Conservation (phyloP, 805 yeast species). For the Lipomyces anomalus region DNA sequence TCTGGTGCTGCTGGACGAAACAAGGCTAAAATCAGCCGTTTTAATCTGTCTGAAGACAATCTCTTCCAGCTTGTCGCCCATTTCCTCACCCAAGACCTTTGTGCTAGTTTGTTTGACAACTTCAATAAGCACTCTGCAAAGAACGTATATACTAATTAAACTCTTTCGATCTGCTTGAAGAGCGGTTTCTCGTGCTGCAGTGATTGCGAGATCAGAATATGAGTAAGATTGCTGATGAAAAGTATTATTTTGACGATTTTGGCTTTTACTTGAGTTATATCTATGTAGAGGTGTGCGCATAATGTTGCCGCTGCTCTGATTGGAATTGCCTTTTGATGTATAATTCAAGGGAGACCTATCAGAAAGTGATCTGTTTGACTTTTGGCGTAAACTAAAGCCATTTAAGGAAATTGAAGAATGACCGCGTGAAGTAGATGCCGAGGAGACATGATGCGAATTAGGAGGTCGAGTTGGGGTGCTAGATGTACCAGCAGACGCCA, state of each 20-base stretch:
- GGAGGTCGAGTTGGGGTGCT: not conserved
- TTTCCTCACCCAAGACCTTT: slow-evolving; percentile 67
- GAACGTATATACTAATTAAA: slow-evolving; percentile 75
- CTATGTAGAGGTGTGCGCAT: not conserved
- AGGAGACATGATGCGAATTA: not conserved
- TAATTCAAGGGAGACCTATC: slow-evolving; percentile 5
- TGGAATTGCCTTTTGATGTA: not conserved
- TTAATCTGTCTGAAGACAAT: slow-evolving; percentile 85
- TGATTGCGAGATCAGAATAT: slow-evolving; percentile 5
- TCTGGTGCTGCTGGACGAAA: slow-evolving; percentile 65
- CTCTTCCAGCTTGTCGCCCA: slow-evolving; percentile 81
- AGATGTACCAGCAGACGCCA: slow-evolving; percentile 4
- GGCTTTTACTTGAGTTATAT: slow-evolving; percentile 2
- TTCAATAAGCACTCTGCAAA: slow-evolving; percentile 88
- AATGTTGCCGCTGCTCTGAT: not conserved
- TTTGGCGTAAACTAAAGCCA: slow-evolving; percentile 14
- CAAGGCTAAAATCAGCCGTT: slow-evolving; percentile 72
- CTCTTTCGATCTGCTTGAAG: slow-evolving; percentile 83
- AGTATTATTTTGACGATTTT: too few relatives aligned
- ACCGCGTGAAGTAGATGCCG: not conserved
- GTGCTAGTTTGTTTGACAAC: slow-evolving; percentile 81
- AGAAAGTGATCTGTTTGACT: slow-evolving; percentile 19
- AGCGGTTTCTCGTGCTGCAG: slow-evolving; percentile 53
- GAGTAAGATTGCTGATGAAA: not conserved
- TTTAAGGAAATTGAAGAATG: not conserved